Evolutionary conservation across 2,329 filamentous ascomycete genomes (phyloP), one percentile per base, ranked within the genome.

Genomic region (Colletotrichum chlorophyti): DNA sequence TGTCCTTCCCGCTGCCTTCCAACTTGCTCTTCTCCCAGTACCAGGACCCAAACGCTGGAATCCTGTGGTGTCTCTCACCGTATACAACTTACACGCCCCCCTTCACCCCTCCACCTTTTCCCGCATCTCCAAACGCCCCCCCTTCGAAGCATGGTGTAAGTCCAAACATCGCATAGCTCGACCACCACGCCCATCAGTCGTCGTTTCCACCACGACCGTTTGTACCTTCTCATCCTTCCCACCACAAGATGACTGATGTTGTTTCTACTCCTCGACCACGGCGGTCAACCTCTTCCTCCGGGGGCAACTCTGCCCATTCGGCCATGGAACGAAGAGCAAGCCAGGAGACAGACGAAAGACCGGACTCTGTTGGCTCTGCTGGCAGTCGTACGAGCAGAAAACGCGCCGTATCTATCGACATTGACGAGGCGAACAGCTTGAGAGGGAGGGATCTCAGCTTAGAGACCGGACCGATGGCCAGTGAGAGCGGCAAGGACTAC

Each of bases 321-420:
- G 50, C 37, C 50, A 63, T 63, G 61, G 61, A 63, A 26, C 49
- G 54, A 48, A 62, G 63, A 53, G 49, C 58, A 35, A 65, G 61
- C 42, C 46, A 63, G 50, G 62, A 58, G 37, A 47, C 52, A 49
- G 52, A 54, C 45, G 35, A 50, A 43, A 34, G 46, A 42, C 46
- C 40, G 14, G 46, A 58, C 40, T 60, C 58, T 17, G 53, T 42
- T 17, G 46, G 58, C 40, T 60, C 46, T 37, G 41, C 46, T 21
- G 49, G 57, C 24, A 62, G 50, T 51, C 50, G 57, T 29, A 21
- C 34, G 23, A 65, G 53, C 49, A 70, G 74, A 64, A 83, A 82
- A 66, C 75, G 81, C 59, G 72, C 78, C 34, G 74, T 76, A 40
- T 76, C 79, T 47, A 76, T 80, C 66, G 75, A 77, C 61, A 73